phyloP scores from a whole-genome alignment of 225 moss, liverwort and hornwort species.

The Asterella californica region DNA sequence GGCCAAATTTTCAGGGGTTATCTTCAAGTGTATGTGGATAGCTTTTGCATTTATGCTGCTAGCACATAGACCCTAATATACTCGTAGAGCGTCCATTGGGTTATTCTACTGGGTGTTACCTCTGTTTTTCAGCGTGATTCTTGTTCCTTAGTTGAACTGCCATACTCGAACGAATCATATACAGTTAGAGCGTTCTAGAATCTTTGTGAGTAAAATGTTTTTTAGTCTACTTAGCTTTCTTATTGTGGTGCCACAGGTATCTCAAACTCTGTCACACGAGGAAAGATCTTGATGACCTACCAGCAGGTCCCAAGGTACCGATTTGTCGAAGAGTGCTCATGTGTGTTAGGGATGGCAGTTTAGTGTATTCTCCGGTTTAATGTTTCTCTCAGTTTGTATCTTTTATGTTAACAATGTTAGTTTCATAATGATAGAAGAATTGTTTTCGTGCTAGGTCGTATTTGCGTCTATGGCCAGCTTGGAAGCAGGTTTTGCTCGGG shows the following conservation, averaged over 20 bases:
- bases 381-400: neutral
- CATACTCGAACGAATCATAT: no score
- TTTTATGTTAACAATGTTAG: neutral
- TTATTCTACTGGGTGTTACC: no score
- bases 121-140: no score
- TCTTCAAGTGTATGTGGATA: no score
- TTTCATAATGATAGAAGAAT: neutral
- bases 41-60: no score
- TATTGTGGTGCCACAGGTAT: slow-evolving; percentile 44
- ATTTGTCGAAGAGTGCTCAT: neutral
- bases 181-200: no score
- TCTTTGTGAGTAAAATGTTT: no score
- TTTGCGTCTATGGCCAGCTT: slow-evolving; percentile 99
- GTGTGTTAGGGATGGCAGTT: neutral
- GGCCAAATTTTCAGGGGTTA: no score
- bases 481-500: slow-evolving; percentile 95
- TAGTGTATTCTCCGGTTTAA: neutral
- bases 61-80: no score
- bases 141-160: no score
- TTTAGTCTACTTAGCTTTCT: neutral
- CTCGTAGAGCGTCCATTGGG: no score
- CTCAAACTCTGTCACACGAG: slow-evolving; percentile 83
- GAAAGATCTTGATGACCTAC: slow-evolving; percentile 90
- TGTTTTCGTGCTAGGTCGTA: slow-evolving; percentile 56
- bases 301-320: slow-evolving; percentile 75